Base-by-base conservation (phyloP, 169 alveolate species). In the Amoebophrya sp. region DNA sequence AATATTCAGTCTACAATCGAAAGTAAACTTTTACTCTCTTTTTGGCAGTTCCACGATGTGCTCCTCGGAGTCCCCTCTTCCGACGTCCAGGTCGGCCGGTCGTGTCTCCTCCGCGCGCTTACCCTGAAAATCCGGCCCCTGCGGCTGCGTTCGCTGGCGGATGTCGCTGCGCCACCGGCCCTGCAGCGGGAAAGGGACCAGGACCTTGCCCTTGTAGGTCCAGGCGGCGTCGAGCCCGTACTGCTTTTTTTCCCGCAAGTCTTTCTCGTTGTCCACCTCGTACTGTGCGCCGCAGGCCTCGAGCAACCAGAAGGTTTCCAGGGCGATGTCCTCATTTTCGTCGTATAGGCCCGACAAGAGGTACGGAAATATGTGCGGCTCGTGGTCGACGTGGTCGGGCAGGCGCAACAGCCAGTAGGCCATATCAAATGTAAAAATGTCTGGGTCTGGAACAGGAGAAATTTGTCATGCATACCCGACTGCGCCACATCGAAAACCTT, bases 301-400 rank as follows among this genome's bases (percentile, higher is more conserved):
- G 39, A 66, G 35, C 12, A 66, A 66, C 83, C 83, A 66, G 18
- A 66, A 66, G 35, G 83, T 66, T 25, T 66, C 83, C 38, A 66
- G 83, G 35, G 83, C 83, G 83, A 66, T 66, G 35, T 66, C 35
- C 32, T 66, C 83, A 25, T 66, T 66, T n/a, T 66, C 83, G 35
- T 66, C 83, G 35, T 66, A 66, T 3, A 66, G 83, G 10, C 83
- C 83, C 1, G 35, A 12, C 83, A 66, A 66, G 35, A 66, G 29
- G 18, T 66, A 66, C 35, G 83, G 83, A 25, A 66, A 66, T 0
- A 66, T 66, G 32, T 66, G 83, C 35, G 83, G 83, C 35, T 66
- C 83, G 83, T 66, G 83, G 32, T 66, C 83, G 35, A 66, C 83
- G 83, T 66, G 83, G 35, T 66, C 83, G 32, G 83, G 83, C 35